Evolutionary conservation across 1,284 basidiomycete species (phyloP), one percentile per base, ranked within the genome.

Genomic region (Ganoderma boninense): DNA sequence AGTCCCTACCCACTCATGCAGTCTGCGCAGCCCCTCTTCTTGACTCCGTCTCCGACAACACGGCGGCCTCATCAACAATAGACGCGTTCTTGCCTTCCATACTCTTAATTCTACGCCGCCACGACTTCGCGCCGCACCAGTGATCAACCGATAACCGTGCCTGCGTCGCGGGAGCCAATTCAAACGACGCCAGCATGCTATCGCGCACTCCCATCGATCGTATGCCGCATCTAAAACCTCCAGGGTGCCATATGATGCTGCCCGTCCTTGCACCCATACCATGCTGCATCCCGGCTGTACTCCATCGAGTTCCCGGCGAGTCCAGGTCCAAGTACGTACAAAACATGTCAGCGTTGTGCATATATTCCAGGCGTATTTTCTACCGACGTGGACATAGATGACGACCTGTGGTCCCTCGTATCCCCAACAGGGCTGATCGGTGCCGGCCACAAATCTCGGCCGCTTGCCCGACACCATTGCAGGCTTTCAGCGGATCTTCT

Each of bases 261-360:
- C 35, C 65, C 29, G 26, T 42, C 44, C 64, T 61, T 64, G 64
- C 62, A 38, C 67, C 40, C 72, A 29, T 42, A 40, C 63, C 64
- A 23, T 63, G 43, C 61, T 57, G 38, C 66, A 57, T 65, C 63
- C 67, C 29, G 64, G 64, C 49, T 52, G 43, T 54, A 54, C n/a
- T 43, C 66, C 62, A 32, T 38, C 49, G 49, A 59, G 35, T 60
- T 26, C 61, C 46, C 69, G 32, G 62, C 67, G 42, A 52, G 71
- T 29, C 71, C 67, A 69, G 69, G 70, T 68, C 56, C 52, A 49
- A 40, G 49, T 72, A 72, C 73, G 69, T 74, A 74, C 73, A 72
- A 68, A 64, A 62, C 66, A 65, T 71, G 73, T 69, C 54, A 70
- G 38, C 57, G 54, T 13, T 26, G 8, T 46, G 20, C 67, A 62